phyloP scores from a whole-genome alignment of 352 stramenopile species.

The Phytophthora pini region DNA sequence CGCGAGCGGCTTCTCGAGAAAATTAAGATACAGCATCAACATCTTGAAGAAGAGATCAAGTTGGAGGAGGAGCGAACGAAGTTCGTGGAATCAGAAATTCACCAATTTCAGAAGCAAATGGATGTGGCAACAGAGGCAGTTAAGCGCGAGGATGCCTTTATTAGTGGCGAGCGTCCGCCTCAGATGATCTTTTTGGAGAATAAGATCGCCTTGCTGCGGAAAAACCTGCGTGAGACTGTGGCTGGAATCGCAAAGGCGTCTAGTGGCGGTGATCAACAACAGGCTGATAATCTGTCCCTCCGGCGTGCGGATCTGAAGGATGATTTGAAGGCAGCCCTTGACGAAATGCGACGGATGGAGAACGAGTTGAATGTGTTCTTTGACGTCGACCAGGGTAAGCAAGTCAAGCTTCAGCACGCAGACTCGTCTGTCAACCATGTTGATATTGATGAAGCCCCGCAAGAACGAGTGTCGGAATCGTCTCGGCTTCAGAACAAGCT shows the following conservation, averaged over 20 bases:
- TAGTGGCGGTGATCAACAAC: constrained; percentile 59
- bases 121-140: constrained; percentile 63
- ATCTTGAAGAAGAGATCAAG: constrained; percentile 68
- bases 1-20: constrained; percentile 63
- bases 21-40: constrained; percentile 54
- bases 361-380: constrained; percentile 59
- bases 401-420: constrained; percentile 27
- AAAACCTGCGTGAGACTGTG: constrained; percentile 77
- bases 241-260: constrained; percentile 60
- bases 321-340: constrained; percentile 66
- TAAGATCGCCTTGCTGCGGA: constrained; percentile 67
- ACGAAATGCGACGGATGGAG: constrained; percentile 80
- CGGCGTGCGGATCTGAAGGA: constrained; percentile 69
- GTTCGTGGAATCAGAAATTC: constrained; percentile 66
- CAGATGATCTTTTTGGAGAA: constrained; percentile 84
- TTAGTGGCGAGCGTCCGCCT: constrained; percentile 78
- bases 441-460: constrained; percentile 56
- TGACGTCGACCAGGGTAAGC: constrained; percentile 42
- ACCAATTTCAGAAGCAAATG: constrained; percentile 75
- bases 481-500: constrained; percentile 57
- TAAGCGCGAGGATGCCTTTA: constrained; percentile 79
- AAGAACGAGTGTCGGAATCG: constrained; percentile 47
- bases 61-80: constrained; percentile 64
- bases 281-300: constrained; percentile 69
- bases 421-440: constrained; percentile 39